Conservation (phyloP, 768 basidiomycete species). For the Mycena capillaripes region DNA sequence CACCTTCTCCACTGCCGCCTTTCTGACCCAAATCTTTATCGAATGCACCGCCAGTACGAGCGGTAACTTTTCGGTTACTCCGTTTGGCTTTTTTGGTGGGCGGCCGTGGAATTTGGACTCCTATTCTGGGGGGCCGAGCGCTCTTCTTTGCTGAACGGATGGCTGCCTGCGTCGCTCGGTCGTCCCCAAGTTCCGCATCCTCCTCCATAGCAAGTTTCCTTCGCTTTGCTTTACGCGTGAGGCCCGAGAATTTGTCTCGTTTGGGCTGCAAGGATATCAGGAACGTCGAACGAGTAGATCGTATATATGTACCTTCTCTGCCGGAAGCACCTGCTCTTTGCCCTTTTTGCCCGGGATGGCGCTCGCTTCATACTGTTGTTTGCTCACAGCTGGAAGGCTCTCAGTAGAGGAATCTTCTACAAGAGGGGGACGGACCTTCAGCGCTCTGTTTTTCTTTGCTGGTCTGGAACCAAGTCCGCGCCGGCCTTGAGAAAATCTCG, state of each 20-base stretch:
- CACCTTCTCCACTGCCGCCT: conserved; percentile 64
- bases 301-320: conserved; percentile 54
- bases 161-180: conserved; percentile 72
- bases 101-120: conserved; percentile 57
- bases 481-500: conserved; percentile 94
- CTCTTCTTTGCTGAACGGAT: conserved; percentile 92
- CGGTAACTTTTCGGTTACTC: conserved; percentile 47
- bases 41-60: conserved; percentile 60
- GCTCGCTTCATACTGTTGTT: conserved; percentile 77
- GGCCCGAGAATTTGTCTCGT: conserved; percentile 83
- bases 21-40: conserved; percentile 71
- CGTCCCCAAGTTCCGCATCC: conserved; percentile 74
- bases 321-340: conserved; percentile 54
- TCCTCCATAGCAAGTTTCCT: conserved; percentile 89
- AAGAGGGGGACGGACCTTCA: conserved; percentile 66
- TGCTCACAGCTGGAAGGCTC: conserved; percentile 73
- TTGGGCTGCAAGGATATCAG: conserved; percentile 65
- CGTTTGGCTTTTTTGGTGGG: conserved; percentile 49
- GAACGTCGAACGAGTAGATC: not conserved
- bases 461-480: conserved; percentile 98
- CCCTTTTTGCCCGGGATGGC: conserved; percentile 53
- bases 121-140: conserved; percentile 81
- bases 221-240: conserved; percentile 90
- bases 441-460: conserved; percentile 85
- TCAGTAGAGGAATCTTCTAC: conserved; percentile 12